Evolutionary conservation across 2,329 filamentous ascomycete species (phyloP), one percentile per base, ranked within the genome.

Genomic region (Juglanconis oblonga): DNA sequence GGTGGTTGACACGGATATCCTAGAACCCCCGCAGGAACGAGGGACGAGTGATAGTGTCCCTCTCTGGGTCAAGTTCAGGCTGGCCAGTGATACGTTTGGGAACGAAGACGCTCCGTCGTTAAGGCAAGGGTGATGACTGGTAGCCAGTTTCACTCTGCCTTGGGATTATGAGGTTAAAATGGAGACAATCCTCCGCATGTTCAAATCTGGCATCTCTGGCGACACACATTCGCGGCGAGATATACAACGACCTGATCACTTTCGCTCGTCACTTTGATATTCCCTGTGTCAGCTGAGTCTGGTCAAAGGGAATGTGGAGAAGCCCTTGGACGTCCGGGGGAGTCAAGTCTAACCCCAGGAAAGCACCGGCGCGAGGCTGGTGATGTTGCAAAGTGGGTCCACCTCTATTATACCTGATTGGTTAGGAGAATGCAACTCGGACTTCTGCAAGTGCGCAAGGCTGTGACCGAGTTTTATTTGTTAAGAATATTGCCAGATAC

Each of bases 31-130:
- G 4, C 65, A 68, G 61, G 81, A 83, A 62, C 72, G 81, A 44
- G 80, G 79, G 1, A 73, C 76, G 2, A 83, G 81, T 67, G 81
- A 84, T 69, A 81, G 84, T 71, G 79, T 81, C 14, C 81, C 81
- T 0, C 66, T 85, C 5, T 81, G 74, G 73, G 74, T 77, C 17
- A 70, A 70, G 44, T 52, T 70, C 33, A 59, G 14, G 36, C 31
- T 59, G 17, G 31, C 36, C 17, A 11, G 29, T 29, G 49, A 36
- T 17, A 14, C 11, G 10, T 24, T 24, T 24, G 17, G 17, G 17
- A 24, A 24, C 17, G n/a, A 45, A n/a, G 31, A 48, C 3, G 32
- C 13, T 13, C 31, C 17, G 5, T 13, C n/a, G 17, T 24, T 24
- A n/a, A 36, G 35, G 32, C 17, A 38, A 14, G 3, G 29, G 14